Percentiles rank a stretch among this genome's conserved stretches.
Conservation (phyloP, 345 rosid genomes). For the Heritiera littoralis region DNA sequence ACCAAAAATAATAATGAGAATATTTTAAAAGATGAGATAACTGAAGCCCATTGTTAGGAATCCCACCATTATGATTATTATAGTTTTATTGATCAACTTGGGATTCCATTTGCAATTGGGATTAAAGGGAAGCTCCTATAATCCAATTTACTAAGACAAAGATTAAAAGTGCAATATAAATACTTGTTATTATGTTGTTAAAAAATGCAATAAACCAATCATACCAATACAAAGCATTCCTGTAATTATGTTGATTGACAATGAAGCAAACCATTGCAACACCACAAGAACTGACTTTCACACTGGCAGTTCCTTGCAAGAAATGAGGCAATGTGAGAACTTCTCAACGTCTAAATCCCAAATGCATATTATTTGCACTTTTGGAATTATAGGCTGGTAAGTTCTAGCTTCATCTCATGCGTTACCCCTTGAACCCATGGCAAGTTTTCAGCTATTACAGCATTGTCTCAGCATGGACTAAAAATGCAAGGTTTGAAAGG, state of each 20-base stretch:
- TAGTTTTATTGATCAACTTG: background rate
- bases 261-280: background rate
- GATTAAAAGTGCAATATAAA: background rate
- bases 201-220: conserved; percentile 2
- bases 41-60: background rate
- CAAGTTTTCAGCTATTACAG: background rate
- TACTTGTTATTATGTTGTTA: background rate
- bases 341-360: background rate
- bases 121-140: background rate
- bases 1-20: background rate
- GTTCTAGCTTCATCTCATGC: background rate
- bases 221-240: background rate
- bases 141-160: background rate
- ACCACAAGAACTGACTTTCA: background rate
- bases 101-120: background rate
- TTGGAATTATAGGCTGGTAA: background rate
- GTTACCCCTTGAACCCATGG: background rate
- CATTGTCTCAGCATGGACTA: background rate
- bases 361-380: background rate
- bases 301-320: background rate
- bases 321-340: background rate
- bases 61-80: background rate
- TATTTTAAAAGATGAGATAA: background rate
- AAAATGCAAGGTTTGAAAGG: background rate
- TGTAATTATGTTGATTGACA: background rate